Percentiles rank a stretch among this genome's conserved stretches.
These are phyloP conservation scores for Boletus rubescentipes DNA, from an alignment of 768 basidiomycete species.

Conservation along the genomic window DNA sequence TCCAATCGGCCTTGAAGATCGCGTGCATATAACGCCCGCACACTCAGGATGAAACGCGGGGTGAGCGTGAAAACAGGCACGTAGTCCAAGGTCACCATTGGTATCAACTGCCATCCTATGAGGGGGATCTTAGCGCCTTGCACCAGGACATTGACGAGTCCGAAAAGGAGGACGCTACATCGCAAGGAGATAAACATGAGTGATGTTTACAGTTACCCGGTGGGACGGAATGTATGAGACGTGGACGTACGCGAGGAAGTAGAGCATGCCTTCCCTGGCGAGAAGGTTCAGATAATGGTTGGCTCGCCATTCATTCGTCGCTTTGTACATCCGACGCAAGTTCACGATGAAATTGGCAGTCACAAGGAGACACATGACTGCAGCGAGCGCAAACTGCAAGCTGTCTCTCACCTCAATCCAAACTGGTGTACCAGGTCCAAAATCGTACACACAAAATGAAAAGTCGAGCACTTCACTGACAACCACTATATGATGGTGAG, in stretches of 20 bases:
- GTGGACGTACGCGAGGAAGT: slow-evolving; percentile 10
- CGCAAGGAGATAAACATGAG: background rate
- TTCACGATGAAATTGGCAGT: background rate
- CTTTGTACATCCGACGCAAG: background rate
- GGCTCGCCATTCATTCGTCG: background rate
- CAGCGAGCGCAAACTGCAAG: background rate
- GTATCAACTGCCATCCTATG: background rate
- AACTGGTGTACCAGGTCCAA: background rate
- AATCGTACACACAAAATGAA: background rate
- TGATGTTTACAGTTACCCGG: background rate
- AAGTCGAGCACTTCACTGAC: background rate
- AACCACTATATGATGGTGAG: background rate
- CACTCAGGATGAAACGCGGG: slow-evolving; percentile 5
- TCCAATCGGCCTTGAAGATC: background rate
- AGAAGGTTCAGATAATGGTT: background rate
- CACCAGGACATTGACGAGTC: background rate
- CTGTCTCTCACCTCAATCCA: background rate
- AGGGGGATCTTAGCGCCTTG: background rate
- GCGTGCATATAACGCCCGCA: slow-evolving; percentile 3
- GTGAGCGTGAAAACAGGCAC: slow-evolving; percentile 6
- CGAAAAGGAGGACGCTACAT: background rate
- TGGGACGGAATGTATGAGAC: background rate
- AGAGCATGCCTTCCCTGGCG: background rate
- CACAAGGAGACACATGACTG: background rate
- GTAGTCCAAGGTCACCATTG: background rate